phyloP scores from a whole-genome alignment of 2,329 filamentous ascomycete species.

The Aureobasidium mangrovei region DNA sequence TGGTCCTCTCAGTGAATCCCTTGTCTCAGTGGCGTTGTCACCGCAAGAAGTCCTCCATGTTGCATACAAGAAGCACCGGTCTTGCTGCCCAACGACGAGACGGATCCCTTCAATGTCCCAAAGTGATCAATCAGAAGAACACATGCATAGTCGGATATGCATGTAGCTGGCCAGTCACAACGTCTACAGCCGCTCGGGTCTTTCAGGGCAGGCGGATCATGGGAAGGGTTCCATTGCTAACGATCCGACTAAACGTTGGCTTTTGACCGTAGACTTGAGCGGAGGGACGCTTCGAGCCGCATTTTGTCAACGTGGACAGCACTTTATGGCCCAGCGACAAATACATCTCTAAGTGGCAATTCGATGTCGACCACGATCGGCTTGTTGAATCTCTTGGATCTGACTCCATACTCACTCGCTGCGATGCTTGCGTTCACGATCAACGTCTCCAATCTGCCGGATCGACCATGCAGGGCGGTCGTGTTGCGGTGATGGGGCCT shows the following conservation, averaged over 20 bases:
- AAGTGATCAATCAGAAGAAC: background rate
- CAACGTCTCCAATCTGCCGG: slow-evolving; percentile 53
- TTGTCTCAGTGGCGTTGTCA: slow-evolving; percentile 3
- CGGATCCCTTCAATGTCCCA: background rate
- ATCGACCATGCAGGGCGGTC: background rate
- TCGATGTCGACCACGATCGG: slow-evolving; percentile 78
- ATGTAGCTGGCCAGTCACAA: background rate
- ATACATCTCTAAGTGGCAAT: slow-evolving; percentile 29
- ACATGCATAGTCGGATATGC: background rate
- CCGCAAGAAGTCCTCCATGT: slow-evolving; percentile 1
- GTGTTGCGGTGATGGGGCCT: background rate
- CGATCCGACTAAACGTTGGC: background rate
- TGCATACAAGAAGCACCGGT: slow-evolving; percentile 5
- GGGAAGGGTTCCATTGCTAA: background rate
- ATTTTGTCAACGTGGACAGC: background rate
- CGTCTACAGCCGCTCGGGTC: background rate
- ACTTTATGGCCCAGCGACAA: background rate
- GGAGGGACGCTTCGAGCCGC: background rate
- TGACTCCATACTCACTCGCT: slow-evolving; percentile 49
- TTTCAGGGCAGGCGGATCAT: background rate
- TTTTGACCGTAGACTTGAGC: background rate
- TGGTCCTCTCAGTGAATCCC: background rate
- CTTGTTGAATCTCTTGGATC: slow-evolving; percentile 60
- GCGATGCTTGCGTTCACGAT: slow-evolving; percentile 73
- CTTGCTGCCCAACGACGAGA: slow-evolving; percentile 11